These are phyloP conservation scores for Wickerhamomyces sydowiorum DNA, from an alignment of 805 yeast species.

Conservation along the genomic window DNA sequence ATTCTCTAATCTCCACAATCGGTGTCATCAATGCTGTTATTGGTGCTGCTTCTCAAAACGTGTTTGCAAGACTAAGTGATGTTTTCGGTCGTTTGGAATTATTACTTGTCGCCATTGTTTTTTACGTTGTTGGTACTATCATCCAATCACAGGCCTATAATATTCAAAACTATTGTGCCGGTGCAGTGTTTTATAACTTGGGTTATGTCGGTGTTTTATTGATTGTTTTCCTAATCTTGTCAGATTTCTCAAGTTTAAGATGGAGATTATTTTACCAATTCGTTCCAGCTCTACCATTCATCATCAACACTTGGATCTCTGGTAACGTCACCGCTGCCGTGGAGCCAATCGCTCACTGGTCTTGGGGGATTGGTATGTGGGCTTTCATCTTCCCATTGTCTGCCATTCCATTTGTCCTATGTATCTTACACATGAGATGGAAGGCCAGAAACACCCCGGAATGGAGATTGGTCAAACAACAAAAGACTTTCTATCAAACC, in stretches of 20 bases:
- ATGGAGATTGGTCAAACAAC: slow-evolving; percentile 35
- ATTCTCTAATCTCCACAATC: slow-evolving; percentile 54
- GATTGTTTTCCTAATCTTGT: slow-evolving; percentile 48
- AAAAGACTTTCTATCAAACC: slow-evolving; percentile 32
- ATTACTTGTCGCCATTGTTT: slow-evolving; percentile 40
- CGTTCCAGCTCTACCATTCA: slow-evolving; percentile 64
- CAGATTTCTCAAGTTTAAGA: slow-evolving; percentile 63
- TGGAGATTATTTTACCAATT: slow-evolving; percentile 67
- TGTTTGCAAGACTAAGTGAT: slow-evolving; percentile 59
- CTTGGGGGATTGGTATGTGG: slow-evolving; percentile 80
- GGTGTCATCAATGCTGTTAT: slow-evolving; percentile 52
- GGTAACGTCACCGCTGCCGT: slow-evolving; percentile 47
- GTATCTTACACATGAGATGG: slow-evolving; percentile 51
- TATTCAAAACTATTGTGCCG: slow-evolving; percentile 57
- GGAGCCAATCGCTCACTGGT: slow-evolving; percentile 37
- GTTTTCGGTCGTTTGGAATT: slow-evolving; percentile 60
- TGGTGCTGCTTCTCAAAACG: slow-evolving; percentile 63
- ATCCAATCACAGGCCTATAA: slow-evolving; percentile 56
- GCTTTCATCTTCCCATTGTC: slow-evolving; percentile 68
- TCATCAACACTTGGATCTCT: slow-evolving; percentile 74
- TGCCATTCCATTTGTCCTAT: slow-evolving; percentile 51
- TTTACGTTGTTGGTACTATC: slow-evolving; percentile 59
- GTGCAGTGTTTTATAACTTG: slow-evolving; percentile 45
- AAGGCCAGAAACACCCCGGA: slow-evolving; percentile 49
- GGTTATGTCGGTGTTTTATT: slow-evolving; percentile 65